These are phyloP conservation scores for Fusarium sp. DNA, from an alignment of 2,329 filamentous ascomycete species.

Conservation along the genomic window DNA sequence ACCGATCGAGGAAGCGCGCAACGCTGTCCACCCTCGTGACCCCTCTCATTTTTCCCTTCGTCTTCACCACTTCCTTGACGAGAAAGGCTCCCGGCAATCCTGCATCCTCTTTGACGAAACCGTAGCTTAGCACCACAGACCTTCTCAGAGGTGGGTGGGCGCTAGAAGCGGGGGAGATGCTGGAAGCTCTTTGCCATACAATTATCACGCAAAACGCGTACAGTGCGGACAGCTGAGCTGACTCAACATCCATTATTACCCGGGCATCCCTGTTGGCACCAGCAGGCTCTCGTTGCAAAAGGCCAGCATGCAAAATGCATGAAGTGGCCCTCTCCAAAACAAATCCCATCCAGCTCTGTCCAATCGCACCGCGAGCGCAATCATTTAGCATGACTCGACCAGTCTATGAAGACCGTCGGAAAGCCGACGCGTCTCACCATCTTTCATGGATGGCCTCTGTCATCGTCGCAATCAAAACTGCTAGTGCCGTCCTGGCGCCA, in stretches of 20 bases:
- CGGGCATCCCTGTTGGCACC: slow-evolving; percentile 28
- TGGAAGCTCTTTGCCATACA: slow-evolving; percentile 3
- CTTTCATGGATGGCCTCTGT: background rate
- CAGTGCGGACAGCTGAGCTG: slow-evolving; percentile 31
- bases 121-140: slow-evolving; percentile 33
- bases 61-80: background rate
- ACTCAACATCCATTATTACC: slow-evolving; percentile 10
- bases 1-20: background rate
- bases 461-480: background rate
- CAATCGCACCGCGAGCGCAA: slow-evolving; percentile 37
- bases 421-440: slow-evolving; percentile 32
- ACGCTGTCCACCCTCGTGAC: slow-evolving; percentile 4
- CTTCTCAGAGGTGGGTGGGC: slow-evolving; percentile 13
- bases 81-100: background rate
- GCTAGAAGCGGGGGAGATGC: slow-evolving; percentile 37
- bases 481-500: background rate
- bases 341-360: slow-evolving; percentile 35
- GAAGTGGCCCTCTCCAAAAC: slow-evolving; percentile 21
- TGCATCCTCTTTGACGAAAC: slow-evolving; percentile 19
- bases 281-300: slow-evolving; percentile 23
- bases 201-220: slow-evolving; percentile 23
- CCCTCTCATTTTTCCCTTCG: background rate
- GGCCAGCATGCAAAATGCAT: slow-evolving; percentile 36
- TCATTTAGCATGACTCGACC: slow-evolving; percentile 13
- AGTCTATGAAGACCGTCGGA: slow-evolving; percentile 2